Percentiles rank a stretch among this genome's conserved stretches.
These are phyloP conservation scores for Periconia sp. DNA, from an alignment of 2,329 filamentous ascomycete genomes.

Conservation along the genomic window DNA sequence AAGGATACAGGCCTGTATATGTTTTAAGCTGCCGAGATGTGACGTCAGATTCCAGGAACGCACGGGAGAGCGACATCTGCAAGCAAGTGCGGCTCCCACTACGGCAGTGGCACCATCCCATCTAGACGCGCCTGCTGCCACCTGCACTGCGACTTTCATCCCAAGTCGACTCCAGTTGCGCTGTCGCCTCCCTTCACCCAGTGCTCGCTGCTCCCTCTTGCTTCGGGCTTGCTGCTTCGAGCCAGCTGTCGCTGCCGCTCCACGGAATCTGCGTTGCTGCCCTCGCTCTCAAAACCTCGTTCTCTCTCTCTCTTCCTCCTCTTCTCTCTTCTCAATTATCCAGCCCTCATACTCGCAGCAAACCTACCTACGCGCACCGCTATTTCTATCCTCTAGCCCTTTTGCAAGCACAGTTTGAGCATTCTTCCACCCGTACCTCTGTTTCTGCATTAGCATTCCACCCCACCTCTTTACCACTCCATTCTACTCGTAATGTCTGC, in stretches of 20 bases:
- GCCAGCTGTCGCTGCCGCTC: too few species aligned
- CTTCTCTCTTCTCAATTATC: constrained; percentile 10
- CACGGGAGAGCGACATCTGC: not conserved
- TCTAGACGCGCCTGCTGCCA: not conserved
- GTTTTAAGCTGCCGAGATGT: not conserved
- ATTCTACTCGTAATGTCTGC: constrained; percentile 27
- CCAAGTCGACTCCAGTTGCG: constrained; percentile 7
- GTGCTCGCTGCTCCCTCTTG: not conserved
- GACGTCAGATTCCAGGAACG: not conserved
- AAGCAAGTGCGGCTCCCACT: not conserved
- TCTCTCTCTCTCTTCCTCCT: constrained; percentile 1
- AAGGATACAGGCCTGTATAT: too few species aligned
- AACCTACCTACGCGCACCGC: constrained; percentile 6
- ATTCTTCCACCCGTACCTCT: not conserved
- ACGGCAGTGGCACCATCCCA: not conserved
- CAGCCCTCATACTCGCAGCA: not conserved
- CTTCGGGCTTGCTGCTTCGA: not conserved
- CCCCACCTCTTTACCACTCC: constrained; percentile 9
- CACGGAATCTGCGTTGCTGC: too few species aligned
- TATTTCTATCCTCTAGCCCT: not conserved
- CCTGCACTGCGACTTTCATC: constrained; percentile 1
- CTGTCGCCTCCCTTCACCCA: constrained; percentile 1
- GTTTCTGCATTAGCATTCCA: constrained; percentile 5
- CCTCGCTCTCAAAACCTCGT: too few species aligned
- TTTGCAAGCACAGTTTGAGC: not conserved